Percentiles rank a stretch among this genome's conserved stretches.
These are phyloP conservation scores for Alternaria gaisen DNA, from an alignment of 2,329 filamentous ascomycete species.

Conservation along the genomic window DNA sequence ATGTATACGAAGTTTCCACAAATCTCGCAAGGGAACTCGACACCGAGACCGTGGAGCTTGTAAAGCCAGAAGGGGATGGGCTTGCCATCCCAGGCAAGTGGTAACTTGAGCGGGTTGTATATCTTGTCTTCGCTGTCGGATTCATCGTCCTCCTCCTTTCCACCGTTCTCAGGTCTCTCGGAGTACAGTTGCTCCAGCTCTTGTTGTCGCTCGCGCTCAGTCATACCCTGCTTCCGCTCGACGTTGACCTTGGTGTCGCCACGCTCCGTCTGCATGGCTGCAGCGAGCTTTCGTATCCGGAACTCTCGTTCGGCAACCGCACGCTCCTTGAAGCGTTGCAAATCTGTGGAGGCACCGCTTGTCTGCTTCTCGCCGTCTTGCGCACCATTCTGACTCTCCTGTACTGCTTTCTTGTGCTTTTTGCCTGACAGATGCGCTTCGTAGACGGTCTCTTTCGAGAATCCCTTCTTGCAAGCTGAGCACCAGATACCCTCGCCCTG, in stretches of 20 bases:
- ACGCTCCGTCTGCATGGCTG: constrained; percentile 85
- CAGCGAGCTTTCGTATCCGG: constrained; percentile 79
- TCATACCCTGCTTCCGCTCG: constrained; percentile 97
- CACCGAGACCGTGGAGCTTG: constrained; percentile 92
- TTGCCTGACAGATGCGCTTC: constrained; percentile 87
- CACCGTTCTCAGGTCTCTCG: constrained; percentile 63
- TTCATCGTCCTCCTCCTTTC: constrained; percentile 72
- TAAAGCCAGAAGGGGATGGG: constrained; percentile 99
- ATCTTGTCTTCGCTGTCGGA: constrained; percentile 79
- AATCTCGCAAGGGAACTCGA: constrained; percentile 95
- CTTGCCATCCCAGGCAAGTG: constrained; percentile 97
- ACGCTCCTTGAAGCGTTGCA: constrained; percentile 75
- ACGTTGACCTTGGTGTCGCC: constrained; percentile 92
- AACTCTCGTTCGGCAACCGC: constrained; percentile 90
- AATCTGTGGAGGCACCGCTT: constrained; percentile 30
- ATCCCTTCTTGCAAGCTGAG: constrained; percentile 89
- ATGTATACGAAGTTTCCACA: constrained; percentile 99
- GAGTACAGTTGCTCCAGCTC: constrained; percentile 88
- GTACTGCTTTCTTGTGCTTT: constrained; percentile 86
- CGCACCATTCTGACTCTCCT: constrained; percentile 58
- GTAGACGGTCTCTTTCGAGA: constrained; percentile 95
- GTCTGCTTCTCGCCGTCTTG: constrained; percentile 25
- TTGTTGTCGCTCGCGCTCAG: constrained; percentile 91
- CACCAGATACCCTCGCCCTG: constrained; percentile 80
- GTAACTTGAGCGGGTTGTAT: constrained; percentile 96